Evolutionary conservation across 768 basidiomycete genomes (phyloP).

Genomic region (Boletus tylopilopsis): DNA sequence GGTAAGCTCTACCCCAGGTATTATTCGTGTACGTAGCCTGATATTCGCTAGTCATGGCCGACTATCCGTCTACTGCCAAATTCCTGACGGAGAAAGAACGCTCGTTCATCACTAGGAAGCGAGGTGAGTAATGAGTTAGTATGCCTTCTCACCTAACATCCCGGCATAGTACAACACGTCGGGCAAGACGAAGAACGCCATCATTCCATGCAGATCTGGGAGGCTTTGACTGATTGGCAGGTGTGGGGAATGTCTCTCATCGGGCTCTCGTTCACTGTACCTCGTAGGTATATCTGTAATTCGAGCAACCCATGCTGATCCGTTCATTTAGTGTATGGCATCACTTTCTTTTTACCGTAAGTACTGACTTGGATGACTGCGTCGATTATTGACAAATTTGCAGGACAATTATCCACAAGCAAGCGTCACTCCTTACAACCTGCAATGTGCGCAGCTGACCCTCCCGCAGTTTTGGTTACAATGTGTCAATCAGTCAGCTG

Average conservation of each 20-base stretch:
- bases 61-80: background rate
- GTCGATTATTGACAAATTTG: background rate
- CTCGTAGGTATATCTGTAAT: background rate
- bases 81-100: background rate
- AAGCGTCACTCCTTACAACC: background rate
- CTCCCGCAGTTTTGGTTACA: background rate
- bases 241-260: constrained; percentile 1
- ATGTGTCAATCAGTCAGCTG: background rate
- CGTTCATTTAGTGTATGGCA: background rate
- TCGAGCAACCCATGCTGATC: background rate
- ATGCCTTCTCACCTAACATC: background rate
- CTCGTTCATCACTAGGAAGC: background rate
- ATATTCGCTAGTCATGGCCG: constrained; percentile 2
- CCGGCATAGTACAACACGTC: background rate
- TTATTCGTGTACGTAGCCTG: background rate
- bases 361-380: background rate
- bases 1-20: background rate
- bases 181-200: constrained; percentile 1
- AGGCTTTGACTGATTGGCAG: constrained; percentile 3
- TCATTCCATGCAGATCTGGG: background rate
- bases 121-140: background rate
- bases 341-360: constrained; percentile 5
- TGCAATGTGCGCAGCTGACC: background rate
- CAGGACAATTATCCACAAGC: constrained; percentile 4
- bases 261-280: background rate